Conservation (phyloP, 495 filamentous ascomycete species). For the Talaromyces proteolyticus region DNA sequence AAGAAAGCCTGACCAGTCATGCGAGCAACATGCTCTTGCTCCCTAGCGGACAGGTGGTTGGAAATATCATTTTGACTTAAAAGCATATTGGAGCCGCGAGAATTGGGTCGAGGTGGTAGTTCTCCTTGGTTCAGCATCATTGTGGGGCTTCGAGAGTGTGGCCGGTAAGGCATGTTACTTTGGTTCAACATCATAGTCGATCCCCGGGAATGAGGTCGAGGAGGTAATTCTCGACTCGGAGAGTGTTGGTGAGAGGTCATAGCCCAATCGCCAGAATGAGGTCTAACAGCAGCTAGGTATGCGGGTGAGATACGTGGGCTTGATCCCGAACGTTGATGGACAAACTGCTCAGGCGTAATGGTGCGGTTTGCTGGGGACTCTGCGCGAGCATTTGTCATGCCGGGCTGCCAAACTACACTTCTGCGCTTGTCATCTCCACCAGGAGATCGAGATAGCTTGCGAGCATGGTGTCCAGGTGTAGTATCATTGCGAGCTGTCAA, state of each 20-base stretch:
- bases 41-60: conserved; percentile 78
- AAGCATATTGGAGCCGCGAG: conserved; percentile 39
- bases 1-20: conserved; percentile 79
- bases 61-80: conserved; percentile 48
- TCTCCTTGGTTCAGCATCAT: conserved; percentile 13
- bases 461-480: conserved; percentile 23
- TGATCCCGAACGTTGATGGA: conserved; percentile 72
- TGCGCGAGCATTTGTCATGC: conserved; percentile 43
- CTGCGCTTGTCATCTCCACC: conserved; percentile 46
- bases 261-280: conserved; percentile 51
- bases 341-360: conserved; percentile 70
- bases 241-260: conserved; percentile 37
- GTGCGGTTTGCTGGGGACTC: conserved; percentile 35
- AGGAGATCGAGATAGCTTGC: conserved; percentile 28
- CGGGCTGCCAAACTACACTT: conserved; percentile 77
- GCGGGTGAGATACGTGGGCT: conserved; percentile 44
- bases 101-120: conserved; percentile 40
- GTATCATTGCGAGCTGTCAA: conserved; percentile 18
- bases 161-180: conserved; percentile 39
- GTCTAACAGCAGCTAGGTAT: conserved; percentile 35
- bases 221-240: conserved; percentile 16
- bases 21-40: conserved; percentile 90
- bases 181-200: conserved; percentile 34
- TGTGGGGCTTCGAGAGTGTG: not conserved
- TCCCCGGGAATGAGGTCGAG: conserved; percentile 46